These are phyloP conservation scores for Hagleromyces aurorensis DNA, from an alignment of 805 yeast genomes.

Conservation along the genomic window DNA sequence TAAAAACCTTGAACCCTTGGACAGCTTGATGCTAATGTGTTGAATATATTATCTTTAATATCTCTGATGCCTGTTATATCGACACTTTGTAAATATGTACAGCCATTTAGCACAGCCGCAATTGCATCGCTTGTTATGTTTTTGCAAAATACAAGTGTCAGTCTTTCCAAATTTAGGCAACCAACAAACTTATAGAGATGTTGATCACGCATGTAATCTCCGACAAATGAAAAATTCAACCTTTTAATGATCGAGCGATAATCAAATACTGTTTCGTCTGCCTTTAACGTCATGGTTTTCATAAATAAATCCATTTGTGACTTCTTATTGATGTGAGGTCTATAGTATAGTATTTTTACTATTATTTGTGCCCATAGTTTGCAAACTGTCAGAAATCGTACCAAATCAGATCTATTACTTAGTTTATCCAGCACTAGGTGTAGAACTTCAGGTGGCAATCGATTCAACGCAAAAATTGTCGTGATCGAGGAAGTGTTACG, in stretches of 20 bases:
- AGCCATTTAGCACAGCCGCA: slow-evolving; percentile 50
- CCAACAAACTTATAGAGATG: slow-evolving; percentile 53
- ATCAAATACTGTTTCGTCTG: slow-evolving; percentile 48
- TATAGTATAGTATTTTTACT: slow-evolving; percentile 77
- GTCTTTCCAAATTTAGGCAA: slow-evolving; percentile 72
- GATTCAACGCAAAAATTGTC: slow-evolving; percentile 22
- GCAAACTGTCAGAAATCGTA: slow-evolving; percentile 62
- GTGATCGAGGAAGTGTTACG: slow-evolving; percentile 1
- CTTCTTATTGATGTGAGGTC: slow-evolving; percentile 63
- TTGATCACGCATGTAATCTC: slow-evolving; percentile 57
- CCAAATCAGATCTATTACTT: slow-evolving; percentile 51
- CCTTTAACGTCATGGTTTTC: slow-evolving; percentile 23
- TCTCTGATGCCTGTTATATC: slow-evolving; percentile 76
- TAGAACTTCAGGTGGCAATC: slow-evolving; percentile 48
- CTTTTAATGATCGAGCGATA: slow-evolving; percentile 66
- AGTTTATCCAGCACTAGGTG: slow-evolving; percentile 59
- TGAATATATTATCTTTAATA: slow-evolving; percentile 61
- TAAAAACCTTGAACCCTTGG: slow-evolving; percentile 79
- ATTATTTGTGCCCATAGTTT: slow-evolving; percentile 71
- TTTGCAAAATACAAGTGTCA: slow-evolving; percentile 77
- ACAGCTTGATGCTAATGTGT: slow-evolving; percentile 62
- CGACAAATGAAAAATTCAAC: slow-evolving; percentile 69
- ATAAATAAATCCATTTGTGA: slow-evolving; percentile 40
- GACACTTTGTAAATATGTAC: slow-evolving; percentile 70
- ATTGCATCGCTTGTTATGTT: slow-evolving; percentile 55